Conservation (phyloP, 2,329 filamentous ascomycete genomes). For the Hymenoscyphus fructigenus region DNA sequence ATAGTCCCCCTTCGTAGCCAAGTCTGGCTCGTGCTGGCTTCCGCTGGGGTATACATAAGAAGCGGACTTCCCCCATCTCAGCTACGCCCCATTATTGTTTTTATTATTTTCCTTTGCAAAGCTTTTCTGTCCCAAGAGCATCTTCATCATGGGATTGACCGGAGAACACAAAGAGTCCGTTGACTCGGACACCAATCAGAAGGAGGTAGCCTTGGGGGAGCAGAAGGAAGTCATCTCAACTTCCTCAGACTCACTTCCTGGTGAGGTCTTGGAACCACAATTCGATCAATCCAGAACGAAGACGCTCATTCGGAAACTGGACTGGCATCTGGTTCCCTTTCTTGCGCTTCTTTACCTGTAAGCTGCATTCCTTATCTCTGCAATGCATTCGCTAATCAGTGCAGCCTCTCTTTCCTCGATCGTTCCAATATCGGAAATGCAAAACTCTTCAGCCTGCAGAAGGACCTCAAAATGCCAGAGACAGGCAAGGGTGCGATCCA, state of each 20-base stretch:
- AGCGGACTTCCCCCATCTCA: not conserved
- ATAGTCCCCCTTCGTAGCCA: not conserved
- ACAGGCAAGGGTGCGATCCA: slow-evolving; percentile 26
- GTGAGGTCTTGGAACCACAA: not conserved
- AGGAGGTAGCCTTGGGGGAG: not conserved
- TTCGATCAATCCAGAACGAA: slow-evolving; percentile 25
- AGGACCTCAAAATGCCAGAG: slow-evolving; percentile 33
- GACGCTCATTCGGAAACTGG: slow-evolving; percentile 31
- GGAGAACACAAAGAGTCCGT: not conserved
- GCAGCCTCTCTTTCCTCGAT: slow-evolving; percentile 33
- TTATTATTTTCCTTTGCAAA: not conserved
- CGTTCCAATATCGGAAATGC: slow-evolving; percentile 37
- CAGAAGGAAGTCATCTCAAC: slow-evolving; percentile 7
- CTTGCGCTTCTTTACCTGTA: slow-evolving; percentile 54
- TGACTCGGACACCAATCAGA: slow-evolving; percentile 5
- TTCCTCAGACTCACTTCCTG: not conserved
- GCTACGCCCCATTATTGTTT: not conserved
- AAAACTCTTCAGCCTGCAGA: slow-evolving; percentile 33
- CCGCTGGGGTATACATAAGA: not conserved
- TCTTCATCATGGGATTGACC: not conserved
- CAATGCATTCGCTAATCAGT: not conserved
- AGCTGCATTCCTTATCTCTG: slow-evolving; percentile 2
- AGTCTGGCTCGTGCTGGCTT: not conserved
- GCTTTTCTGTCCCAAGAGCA: not conserved
- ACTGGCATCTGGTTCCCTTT: slow-evolving; percentile 38